Conservation (phyloP, 2,329 filamentous ascomycete genomes). For the Epichloe gansuensis region DNA sequence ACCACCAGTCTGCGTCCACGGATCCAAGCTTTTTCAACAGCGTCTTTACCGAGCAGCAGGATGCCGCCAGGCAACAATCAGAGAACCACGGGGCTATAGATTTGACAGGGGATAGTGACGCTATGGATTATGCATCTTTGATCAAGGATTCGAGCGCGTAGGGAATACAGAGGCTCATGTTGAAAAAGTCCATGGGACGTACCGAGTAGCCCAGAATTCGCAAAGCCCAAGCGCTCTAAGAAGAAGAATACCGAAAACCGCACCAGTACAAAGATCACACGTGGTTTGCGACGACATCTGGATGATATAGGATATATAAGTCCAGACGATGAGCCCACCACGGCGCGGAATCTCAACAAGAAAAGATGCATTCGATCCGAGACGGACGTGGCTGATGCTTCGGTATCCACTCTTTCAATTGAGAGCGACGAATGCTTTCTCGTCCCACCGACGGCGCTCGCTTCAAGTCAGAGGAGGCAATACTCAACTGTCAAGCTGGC, state of each 20-base stretch:
- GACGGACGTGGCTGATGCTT: constrained; percentile 2
- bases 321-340: constrained; percentile 5
- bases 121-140: constrained; percentile 2
- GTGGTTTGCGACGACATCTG: constrained; percentile 8
- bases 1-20: constrained; percentile 28
- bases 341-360: background rate
- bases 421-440: constrained; percentile 19
- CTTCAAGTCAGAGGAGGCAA: constrained; percentile 25
- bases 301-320: constrained; percentile 11
- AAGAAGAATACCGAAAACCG: background rate
- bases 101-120: background rate
- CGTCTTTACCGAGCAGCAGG: constrained; percentile 34
- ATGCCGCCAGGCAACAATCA: constrained; percentile 14
- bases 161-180: background rate
- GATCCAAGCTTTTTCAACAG: constrained; percentile 35
- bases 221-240: background rate
- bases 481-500: constrained; percentile 18
- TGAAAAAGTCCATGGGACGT: constrained; percentile 30
- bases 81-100: background rate
- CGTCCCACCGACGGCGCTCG: constrained; percentile 22
- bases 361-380: background rate
- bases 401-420: constrained; percentile 11
- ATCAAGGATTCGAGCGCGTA: constrained; percentile 6
- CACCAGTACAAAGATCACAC: constrained; percentile 9
- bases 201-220: constrained; percentile 27